Percentiles rank a stretch among this genome's conserved stretches.
Conservation (phyloP, 1,284 basidiomycete species). For the Heterobasidion irregulare region DNA sequence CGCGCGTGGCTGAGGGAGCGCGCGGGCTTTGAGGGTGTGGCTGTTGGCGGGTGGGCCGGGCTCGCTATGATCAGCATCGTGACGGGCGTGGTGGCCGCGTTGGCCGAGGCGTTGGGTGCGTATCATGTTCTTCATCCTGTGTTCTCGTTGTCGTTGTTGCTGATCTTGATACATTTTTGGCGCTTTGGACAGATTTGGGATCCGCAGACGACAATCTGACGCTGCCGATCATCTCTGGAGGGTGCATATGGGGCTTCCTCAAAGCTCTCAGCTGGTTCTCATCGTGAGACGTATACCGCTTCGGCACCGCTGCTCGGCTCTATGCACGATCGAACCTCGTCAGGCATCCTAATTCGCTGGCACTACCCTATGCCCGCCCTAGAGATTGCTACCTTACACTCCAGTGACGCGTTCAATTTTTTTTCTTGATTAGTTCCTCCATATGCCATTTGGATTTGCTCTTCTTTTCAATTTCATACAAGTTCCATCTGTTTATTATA, state of each 20-base stretch:
- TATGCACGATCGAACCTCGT: too few relatives aligned
- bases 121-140: conserved; percentile 7
- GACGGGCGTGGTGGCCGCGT: conserved; percentile 72
- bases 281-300: too few relatives aligned
- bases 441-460: too few relatives aligned
- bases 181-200: conserved; percentile 65
- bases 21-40: conserved; percentile 6
- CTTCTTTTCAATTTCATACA: too few relatives aligned
- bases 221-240: conserved; percentile 85
- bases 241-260: conserved; percentile 69
- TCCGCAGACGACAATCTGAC: conserved; percentile 91
- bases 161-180: conserved; percentile 21
- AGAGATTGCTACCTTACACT: too few relatives aligned
- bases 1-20: conserved; percentile 3
- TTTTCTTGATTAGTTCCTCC: too few relatives aligned
- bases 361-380: too few relatives aligned
- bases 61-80: conserved; percentile 51
- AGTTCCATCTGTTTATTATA: too few relatives aligned
- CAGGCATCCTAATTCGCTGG: too few relatives aligned
- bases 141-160: neutral
- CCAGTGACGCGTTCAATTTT: too few relatives aligned
- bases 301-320: too few relatives aligned
- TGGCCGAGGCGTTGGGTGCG: conserved; percentile 80
- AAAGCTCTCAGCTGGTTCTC: conserved; percentile 26
- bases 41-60: conserved; percentile 40